Evolutionary conservation across 2,329 filamentous ascomycete species (phyloP), one percentile per base, ranked within the genome.

Genomic region (Aschersonia sp.): DNA sequence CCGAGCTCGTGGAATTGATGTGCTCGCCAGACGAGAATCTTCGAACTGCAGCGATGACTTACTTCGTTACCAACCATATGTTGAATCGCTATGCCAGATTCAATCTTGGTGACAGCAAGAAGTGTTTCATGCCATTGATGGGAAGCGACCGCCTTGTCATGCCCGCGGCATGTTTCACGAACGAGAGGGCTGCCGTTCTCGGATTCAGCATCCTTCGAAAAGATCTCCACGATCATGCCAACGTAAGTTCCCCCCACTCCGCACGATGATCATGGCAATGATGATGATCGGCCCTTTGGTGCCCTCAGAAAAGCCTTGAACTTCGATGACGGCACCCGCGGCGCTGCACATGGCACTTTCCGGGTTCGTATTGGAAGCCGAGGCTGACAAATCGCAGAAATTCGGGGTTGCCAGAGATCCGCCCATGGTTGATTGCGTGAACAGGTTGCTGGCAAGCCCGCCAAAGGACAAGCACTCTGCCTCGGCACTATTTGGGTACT

Each of bases 321-420:
- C 22, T 22, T 22, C 4, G 22, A 22, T 22, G 22, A 22, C 22
- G 22, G 22, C 22, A 22, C 22, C 22, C 22, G 22, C 22, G 22
- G 22, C 22, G 22, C 22, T 22, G 22, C 22, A 22, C 22, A 22
- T 22, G 22, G 22, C 4, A 22, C 3, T 22, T 22, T 22, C 22
- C 22, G 22, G 22, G 22, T 22, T 22, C 4, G 2, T 22, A 4
- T 22, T 22, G 22, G 22, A 22, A 3, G 22, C 22, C 22, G 32
- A 10, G 8, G 32, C 51, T 57, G 39, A 57, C 41, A 40, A 14
- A 22, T 4, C 11, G 14, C 45, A 74, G 47, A 90, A 92, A 66
- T 88, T 98, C 56, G 89, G 88, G 1, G 88, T 98, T 5, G 75
- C 76, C n/a, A 67, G 76, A 47, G 82, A 98, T 61, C 92, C 94